Conservation (phyloP, 495 filamentous ascomycete genomes). For the Talaromyces liani region DNA sequence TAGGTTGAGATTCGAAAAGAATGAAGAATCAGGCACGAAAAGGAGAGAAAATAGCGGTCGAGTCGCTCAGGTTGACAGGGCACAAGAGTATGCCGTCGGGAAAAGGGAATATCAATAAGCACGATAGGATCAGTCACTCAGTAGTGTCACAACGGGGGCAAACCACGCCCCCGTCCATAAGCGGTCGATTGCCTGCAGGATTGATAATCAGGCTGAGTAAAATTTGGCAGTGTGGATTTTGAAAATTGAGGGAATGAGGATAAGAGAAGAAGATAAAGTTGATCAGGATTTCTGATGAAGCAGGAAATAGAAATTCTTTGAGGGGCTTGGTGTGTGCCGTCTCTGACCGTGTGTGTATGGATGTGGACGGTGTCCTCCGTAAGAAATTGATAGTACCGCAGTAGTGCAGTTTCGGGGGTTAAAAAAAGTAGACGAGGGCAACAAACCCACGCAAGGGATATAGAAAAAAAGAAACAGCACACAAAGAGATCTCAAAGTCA, state of each 20-base stretch:
- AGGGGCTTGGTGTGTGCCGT: not conserved
- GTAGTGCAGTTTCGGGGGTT: slow-evolving; percentile 5
- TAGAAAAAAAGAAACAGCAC: not conserved
- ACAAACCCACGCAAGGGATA: slow-evolving; percentile 10
- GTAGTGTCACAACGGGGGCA: not conserved
- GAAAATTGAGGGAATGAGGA: not conserved
- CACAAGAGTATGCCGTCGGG: not conserved
- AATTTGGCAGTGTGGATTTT: not conserved
- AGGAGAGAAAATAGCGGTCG: not conserved
- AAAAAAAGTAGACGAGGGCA: slow-evolving; percentile 11
- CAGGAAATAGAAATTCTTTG: not conserved
- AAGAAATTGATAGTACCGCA: not conserved
- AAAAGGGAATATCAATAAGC: not conserved
- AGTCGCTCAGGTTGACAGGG: not conserved
- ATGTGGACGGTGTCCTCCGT: not conserved
- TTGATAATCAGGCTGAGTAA: not conserved
- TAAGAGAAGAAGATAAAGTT: not conserved
- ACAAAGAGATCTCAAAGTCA: not conserved
- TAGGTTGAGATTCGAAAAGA: not conserved
- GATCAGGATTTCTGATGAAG: not conserved
- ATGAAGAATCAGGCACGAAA: not conserved
- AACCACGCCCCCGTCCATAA: not conserved
- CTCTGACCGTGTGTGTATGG: not conserved
- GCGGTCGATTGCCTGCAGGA: not conserved
- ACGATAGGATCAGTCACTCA: not conserved